Conservation (phyloP, 208 protist genomes). For the Wallacemonas sp. region DNA sequence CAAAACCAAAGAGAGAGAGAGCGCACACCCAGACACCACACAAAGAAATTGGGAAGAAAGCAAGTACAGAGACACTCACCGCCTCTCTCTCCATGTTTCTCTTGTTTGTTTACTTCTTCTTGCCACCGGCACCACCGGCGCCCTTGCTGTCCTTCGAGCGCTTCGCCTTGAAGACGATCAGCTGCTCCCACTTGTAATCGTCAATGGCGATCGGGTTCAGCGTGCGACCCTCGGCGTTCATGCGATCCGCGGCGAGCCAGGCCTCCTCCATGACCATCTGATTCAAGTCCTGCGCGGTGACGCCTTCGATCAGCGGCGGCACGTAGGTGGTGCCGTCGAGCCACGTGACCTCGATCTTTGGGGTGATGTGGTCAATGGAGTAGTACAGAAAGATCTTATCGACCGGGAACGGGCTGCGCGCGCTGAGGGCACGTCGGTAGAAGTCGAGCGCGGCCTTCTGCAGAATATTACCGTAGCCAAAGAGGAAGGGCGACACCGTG, state of each 20-base stretch:
- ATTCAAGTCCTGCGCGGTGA: slow-evolving; percentile 78
- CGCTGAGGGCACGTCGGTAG: slow-evolving; percentile 84
- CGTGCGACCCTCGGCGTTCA: slow-evolving; percentile 75
- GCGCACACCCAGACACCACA: no score
- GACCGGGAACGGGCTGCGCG: slow-evolving; percentile 77
- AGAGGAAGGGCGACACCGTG: slow-evolving; percentile 84
- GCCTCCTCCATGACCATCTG: slow-evolving; percentile 93
- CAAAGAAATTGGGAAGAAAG: no score
- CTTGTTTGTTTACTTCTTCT: no score
- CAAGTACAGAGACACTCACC: no score
- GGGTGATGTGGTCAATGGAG: slow-evolving; percentile 81
- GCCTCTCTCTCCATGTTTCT: no score
- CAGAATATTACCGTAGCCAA: slow-evolving; percentile 84
- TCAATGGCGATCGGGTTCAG: slow-evolving; percentile 88
- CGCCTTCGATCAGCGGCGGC: slow-evolving; percentile 85
- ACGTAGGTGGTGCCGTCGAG: slow-evolving; percentile 83
- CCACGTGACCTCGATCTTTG: slow-evolving; percentile 91
- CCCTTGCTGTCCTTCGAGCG: slow-evolving; percentile 67
- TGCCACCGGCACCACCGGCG: slow-evolving; percentile 22
- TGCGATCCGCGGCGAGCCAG: slow-evolving; percentile 87
- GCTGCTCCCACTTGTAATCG: slow-evolving; percentile 92
- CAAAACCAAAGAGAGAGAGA: no score
- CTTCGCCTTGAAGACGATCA: slow-evolving; percentile 90
- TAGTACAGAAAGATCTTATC: slow-evolving; percentile 91
- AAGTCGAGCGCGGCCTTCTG: slow-evolving; percentile 88